These are phyloP conservation scores for Hippophae gyantsensis DNA, from an alignment of 306 rosid genomes.

Conservation along the genomic window DNA sequence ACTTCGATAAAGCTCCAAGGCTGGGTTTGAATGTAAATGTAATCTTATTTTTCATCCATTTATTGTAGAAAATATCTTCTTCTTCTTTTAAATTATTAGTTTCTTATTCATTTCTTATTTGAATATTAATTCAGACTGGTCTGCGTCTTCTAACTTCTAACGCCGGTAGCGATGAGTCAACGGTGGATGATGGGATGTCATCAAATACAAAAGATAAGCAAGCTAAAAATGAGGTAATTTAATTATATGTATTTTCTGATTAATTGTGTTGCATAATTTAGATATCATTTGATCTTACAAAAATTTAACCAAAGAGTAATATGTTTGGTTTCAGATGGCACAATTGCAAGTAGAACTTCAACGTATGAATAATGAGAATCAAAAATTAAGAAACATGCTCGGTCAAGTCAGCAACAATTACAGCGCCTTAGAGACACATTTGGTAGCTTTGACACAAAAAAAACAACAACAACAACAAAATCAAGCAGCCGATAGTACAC, in stretches of 20 bases:
- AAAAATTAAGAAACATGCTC: constrained; percentile 70
- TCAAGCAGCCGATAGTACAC: constrained; percentile 3
- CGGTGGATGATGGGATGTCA: constrained; percentile 73
- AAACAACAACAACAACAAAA: constrained; percentile 64
- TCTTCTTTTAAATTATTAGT: background rate
- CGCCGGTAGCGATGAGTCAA: constrained; percentile 80
- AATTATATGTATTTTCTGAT: no score
- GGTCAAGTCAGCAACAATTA: constrained; percentile 61
- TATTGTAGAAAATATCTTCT: background rate
- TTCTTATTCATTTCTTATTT: background rate
- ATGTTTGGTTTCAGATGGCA: constrained; percentile 37
- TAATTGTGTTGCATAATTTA: no score
- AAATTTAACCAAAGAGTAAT: background rate
- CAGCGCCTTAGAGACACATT: constrained; percentile 66
- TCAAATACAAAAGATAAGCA: constrained; percentile 55
- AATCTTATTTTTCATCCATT: constrained; percentile 5
- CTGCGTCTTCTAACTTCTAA: constrained; percentile 76
- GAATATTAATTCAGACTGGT: constrained; percentile 46
- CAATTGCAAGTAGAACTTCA: constrained; percentile 64
- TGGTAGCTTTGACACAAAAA: constrained; percentile 49
- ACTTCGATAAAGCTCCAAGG: constrained; percentile 8
- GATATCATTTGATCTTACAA: background rate
- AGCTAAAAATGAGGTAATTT: constrained; percentile 50
- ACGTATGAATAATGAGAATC: constrained; percentile 68
- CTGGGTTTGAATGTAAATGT: constrained; percentile 43